Conservation (phyloP, 768 basidiomycete species). For the Lepiota brunneoincarnata region DNA sequence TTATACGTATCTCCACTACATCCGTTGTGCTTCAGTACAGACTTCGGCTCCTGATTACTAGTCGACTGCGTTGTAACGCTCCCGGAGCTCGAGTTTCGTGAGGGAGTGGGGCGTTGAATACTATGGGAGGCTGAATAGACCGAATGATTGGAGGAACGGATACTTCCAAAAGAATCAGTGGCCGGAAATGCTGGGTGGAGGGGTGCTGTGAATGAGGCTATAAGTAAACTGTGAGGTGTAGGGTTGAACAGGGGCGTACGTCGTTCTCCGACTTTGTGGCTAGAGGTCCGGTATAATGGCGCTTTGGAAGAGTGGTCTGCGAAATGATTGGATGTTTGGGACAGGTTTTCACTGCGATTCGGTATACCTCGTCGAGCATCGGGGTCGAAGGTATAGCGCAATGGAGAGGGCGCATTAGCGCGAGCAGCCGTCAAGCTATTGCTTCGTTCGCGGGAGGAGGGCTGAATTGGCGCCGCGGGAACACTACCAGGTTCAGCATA, state of each 20-base stretch:
- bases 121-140: slow-evolving; percentile 30
- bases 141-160: slow-evolving; percentile 50
- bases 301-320: slow-evolving; percentile 13
- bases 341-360: slow-evolving; percentile 25
- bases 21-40: slow-evolving; percentile 44
- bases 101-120: slow-evolving; percentile 28
- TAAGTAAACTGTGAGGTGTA: slow-evolving; percentile 6
- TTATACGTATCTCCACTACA: slow-evolving; percentile 34
- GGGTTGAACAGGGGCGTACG: slow-evolving; percentile 29
- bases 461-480: slow-evolving; percentile 34
- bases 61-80: slow-evolving; percentile 30
- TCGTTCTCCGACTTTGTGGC: slow-evolving; percentile 42
- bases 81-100: slow-evolving; percentile 36
- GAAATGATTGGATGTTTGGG: slow-evolving; percentile 19
- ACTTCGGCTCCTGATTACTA: slow-evolving; percentile 31
- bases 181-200: slow-evolving; percentile 23
- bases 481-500: slow-evolving; percentile 32
- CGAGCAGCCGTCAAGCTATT: slow-evolving; percentile 35
- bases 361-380: slow-evolving; percentile 13
- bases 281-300: slow-evolving; percentile 37
- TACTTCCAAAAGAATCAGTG: slow-evolving; percentile 33
- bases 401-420: slow-evolving; percentile 35
- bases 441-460: slow-evolving; percentile 33
- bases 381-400: slow-evolving; percentile 38
- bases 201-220: slow-evolving; percentile 16